These are phyloP conservation scores for Skeletonema tropicum DNA, from an alignment of 108 stramenopile genomes.

Conservation along the genomic window DNA sequence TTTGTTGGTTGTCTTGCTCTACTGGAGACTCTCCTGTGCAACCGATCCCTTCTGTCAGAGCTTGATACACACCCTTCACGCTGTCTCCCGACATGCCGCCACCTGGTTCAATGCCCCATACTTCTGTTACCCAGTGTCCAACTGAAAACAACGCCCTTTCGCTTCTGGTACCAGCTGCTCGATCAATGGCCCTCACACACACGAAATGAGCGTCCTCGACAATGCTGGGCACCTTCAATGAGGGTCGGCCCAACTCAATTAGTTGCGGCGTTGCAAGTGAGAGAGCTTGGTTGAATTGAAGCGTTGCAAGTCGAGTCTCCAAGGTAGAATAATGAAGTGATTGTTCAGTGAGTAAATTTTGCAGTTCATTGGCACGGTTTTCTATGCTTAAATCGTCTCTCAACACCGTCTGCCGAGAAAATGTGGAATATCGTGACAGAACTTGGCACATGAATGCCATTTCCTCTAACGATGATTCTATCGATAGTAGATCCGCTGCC, in stretches of 20 bases:
- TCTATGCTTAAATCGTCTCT: constrained; percentile 5
- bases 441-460: constrained; percentile 84
- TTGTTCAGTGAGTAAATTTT: constrained; percentile 45
- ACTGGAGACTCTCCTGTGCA: constrained; percentile 18
- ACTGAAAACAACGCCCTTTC: constrained; percentile 81
- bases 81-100: constrained; percentile 19
- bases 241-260: constrained; percentile 42
- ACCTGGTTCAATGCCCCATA: constrained; percentile 70
- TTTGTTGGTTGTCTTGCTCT: constrained; percentile 1
- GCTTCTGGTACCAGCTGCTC: constrained; percentile 76
- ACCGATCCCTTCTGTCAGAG: constrained; percentile 68
- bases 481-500: constrained; percentile 37
- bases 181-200: constrained; percentile 72
- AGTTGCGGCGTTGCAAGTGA: constrained; percentile 45
- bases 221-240: constrained; percentile 70
- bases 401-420: constrained; percentile 24
- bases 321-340: constrained; percentile 48
- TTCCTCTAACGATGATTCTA: constrained; percentile 76
- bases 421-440: constrained; percentile 63
- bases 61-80: constrained; percentile 61
- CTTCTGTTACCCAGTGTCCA: constrained; percentile 79
- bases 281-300: constrained; percentile 48
- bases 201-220: constrained; percentile 89
- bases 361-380: constrained; percentile 21
- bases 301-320: constrained; percentile 40